Percentiles rank a stretch among this genome's conserved stretches.
These are phyloP conservation scores for Lecanosticta acicola DNA, from an alignment of 2,329 filamentous ascomycete species.

Conservation along the genomic window DNA sequence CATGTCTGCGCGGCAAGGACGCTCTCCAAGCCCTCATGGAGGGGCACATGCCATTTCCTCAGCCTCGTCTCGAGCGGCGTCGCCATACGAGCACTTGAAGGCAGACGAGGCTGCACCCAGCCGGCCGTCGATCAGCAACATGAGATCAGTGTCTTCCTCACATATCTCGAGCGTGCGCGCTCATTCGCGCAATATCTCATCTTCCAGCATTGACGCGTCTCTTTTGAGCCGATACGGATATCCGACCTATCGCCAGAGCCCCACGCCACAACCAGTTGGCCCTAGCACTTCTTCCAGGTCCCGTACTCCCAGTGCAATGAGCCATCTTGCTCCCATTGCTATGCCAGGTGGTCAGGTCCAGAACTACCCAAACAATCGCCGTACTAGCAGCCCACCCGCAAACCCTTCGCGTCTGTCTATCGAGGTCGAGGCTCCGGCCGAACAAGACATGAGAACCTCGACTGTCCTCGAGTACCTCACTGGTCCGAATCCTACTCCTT, in stretches of 20 bases:
- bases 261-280: slow-evolving; percentile 31
- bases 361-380: slow-evolving; percentile 26
- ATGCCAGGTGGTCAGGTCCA: slow-evolving; percentile 29
- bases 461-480: slow-evolving; percentile 76
- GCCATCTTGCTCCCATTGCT: slow-evolving; percentile 32
- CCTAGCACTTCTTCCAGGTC: slow-evolving; percentile 17
- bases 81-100: slow-evolving; percentile 20
- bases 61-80: slow-evolving; percentile 17
- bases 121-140: slow-evolving; percentile 23
- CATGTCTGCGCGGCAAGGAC: slow-evolving; percentile 14
- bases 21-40: slow-evolving; percentile 25
- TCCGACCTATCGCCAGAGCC: slow-evolving; percentile 61
- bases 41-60: slow-evolving; percentile 9
- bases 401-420: slow-evolving; percentile 39
- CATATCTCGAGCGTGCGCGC: slow-evolving; percentile 25
- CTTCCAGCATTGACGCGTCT: slow-evolving; percentile 31
- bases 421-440: slow-evolving; percentile 35
- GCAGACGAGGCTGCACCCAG: slow-evolving; percentile 13
- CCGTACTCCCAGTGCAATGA: slow-evolving; percentile 33
- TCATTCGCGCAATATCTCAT: slow-evolving; percentile 24
- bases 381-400: slow-evolving; percentile 35
- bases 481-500: slow-evolving; percentile 71
- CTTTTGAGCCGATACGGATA: slow-evolving; percentile 60
- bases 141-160: slow-evolving; percentile 26
- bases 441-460: slow-evolving; percentile 46